Conservation (phyloP, 2,329 filamentous ascomycete genomes). For the Penicillium griseofulvum region DNA sequence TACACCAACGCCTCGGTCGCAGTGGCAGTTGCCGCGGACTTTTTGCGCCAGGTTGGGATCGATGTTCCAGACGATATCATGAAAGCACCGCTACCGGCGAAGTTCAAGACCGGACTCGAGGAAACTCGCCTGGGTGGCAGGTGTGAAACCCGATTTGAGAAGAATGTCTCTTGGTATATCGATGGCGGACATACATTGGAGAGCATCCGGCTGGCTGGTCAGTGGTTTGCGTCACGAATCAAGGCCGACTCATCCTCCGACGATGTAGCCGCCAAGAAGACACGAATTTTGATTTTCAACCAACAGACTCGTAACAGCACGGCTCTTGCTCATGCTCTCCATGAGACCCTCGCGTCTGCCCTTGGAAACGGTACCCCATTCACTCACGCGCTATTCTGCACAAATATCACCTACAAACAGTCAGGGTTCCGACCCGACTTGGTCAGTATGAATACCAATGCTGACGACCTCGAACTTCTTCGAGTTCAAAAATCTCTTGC, state of each 20-base stretch:
- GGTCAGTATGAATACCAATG: slow-evolving; percentile 60
- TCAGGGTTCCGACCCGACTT: slow-evolving; percentile 63
- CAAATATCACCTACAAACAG: slow-evolving; percentile 67
- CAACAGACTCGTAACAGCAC: slow-evolving; percentile 80
- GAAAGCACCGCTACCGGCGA: slow-evolving; percentile 52
- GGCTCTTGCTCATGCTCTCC: slow-evolving; percentile 62
- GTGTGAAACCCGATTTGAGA: slow-evolving; percentile 66
- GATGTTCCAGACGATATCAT: slow-evolving; percentile 38
- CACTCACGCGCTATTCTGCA: slow-evolving; percentile 73
- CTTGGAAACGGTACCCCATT: slow-evolving; percentile 54
- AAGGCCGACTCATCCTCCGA: slow-evolving; percentile 35
- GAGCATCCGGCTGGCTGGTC: slow-evolving; percentile 71
- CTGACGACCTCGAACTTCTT: slow-evolving; percentile 56
- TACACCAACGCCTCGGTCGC: slow-evolving; percentile 62
- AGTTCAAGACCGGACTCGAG: slow-evolving; percentile 65
- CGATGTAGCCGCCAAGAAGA: slow-evolving; percentile 33
- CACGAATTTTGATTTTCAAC: slow-evolving; percentile 78
- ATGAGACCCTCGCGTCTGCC: slow-evolving; percentile 53
- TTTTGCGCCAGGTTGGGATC: slow-evolving; percentile 38
- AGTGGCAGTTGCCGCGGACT: slow-evolving; percentile 48
- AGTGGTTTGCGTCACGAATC: slow-evolving; percentile 68
- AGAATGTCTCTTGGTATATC: slow-evolving; percentile 69
- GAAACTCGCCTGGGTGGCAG: slow-evolving; percentile 69
- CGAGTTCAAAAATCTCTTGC: slow-evolving; percentile 68
- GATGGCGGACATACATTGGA: slow-evolving; percentile 88